Evolutionary conservation across 768 basidiomycete species (phyloP), one percentile per base, ranked within the genome.

Genomic region (Lyophyllum semitale): DNA sequence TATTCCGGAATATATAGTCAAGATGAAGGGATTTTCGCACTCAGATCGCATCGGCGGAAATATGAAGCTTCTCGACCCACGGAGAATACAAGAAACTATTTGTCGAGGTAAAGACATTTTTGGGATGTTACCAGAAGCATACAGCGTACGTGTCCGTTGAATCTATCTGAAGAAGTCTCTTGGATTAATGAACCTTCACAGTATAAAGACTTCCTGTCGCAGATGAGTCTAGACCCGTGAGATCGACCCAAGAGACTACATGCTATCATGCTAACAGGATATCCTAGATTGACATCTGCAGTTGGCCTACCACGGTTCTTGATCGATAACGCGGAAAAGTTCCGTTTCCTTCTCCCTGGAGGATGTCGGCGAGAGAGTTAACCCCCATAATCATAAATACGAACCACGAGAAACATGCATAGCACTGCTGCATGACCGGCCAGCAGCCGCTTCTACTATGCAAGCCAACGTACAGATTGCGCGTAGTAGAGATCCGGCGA

Each of bases 111-210:
- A 78, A 57, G 85, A 88, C 57, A 81, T 86, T 23, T 86, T 85
- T 63, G 80, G 76, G 12, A 85, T 86, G 84, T 67, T 86, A 8
- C 85, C 85, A 17, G 85, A 87, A 67, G 81, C 80, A 1, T 83
- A 82, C 61, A 78, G 70, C 52, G 81, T 83, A 59, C 64, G 78
- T 73, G n/a, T 25, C 22, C 23, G 23, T 22, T 41, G 57, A 29
- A 18, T 25, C 18, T 38, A n/a, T 6, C 38, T 40, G 25, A 25
- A 11, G 6, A 44, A 20, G 35, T n/a, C 29, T 38, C 20, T 49
- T 51, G 53, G n/a, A 33, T 13, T 37, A 41, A 29, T 45, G 35
- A 50, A 57, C 48, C 11, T 35, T 20, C 22, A 13, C 58, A 83
- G 81, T 84, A 80, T 59, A 71, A 77, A 37, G 82, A 84, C 58